Evolutionary conservation across 345 rosid genomes (phyloP).

Genomic region (Psidium friedrichsthalianum): DNA sequence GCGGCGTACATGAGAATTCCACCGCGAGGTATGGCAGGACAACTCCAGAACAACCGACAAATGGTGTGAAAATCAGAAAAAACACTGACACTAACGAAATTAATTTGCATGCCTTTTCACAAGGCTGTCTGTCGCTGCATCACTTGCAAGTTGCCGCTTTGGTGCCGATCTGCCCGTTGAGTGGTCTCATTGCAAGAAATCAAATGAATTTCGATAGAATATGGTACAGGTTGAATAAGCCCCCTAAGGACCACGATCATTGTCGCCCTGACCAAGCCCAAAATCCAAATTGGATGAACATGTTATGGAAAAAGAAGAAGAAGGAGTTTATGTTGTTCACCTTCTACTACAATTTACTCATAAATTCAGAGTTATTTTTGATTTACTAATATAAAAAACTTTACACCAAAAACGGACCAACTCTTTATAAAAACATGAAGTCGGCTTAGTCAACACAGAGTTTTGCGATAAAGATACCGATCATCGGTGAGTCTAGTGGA

Average conservation of each 20-base stretch:
- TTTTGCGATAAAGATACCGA: too few species aligned
- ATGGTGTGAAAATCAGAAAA: background rate
- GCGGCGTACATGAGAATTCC: slow-evolving; percentile 17
- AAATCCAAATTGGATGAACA: too few species aligned
- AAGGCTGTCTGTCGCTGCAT: background rate
- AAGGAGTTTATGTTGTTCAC: too few species aligned
- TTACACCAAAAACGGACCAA: too few species aligned
- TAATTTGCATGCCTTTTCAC: background rate
- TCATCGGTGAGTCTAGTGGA: too few species aligned
- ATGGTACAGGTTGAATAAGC: too few species aligned
- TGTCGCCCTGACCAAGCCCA: too few species aligned
- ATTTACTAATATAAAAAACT: too few species aligned
- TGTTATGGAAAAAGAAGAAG: background rate
- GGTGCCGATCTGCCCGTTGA: background rate
- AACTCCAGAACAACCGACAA: background rate
- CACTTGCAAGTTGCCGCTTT: background rate
- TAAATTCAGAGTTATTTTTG: too few species aligned
- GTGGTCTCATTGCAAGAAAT: background rate
- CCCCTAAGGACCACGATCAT: too few species aligned
- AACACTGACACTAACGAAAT: background rate
- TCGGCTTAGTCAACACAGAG: too few species aligned
- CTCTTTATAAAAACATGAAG: too few species aligned
- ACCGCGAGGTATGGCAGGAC: background rate
- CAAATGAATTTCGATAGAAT: background rate
- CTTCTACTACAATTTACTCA: background rate